Evolutionary conservation across 148 eudicot genomes (phyloP).

Genomic region (Euryodendron excelsum): DNA sequence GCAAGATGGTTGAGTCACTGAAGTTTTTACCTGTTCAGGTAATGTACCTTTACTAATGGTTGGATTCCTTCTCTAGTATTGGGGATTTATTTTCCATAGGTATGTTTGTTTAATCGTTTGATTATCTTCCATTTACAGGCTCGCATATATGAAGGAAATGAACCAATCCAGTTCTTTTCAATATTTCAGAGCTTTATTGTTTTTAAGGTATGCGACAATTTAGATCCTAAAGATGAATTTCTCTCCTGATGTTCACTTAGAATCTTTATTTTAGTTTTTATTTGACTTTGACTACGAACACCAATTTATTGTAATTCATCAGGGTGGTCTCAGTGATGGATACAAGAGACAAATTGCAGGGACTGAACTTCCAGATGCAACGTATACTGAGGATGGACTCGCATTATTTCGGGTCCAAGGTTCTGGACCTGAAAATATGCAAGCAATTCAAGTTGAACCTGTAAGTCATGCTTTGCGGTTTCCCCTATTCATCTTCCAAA

Average conservation of each 20-base stretch:
- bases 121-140: constrained; percentile 47
- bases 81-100: constrained; percentile 15
- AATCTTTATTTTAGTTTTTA: background rate
- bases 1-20: constrained; percentile 82
- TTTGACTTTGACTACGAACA: constrained; percentile 10
- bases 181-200: constrained; percentile 91
- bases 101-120: constrained; percentile 14
- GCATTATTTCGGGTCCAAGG: constrained; percentile 87
- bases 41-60: constrained; percentile 13
- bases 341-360: constrained; percentile 62
- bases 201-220: constrained; percentile 55
- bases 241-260: background rate
- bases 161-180: constrained; percentile 83
- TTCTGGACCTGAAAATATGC: constrained; percentile 88
- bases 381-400: constrained; percentile 61
- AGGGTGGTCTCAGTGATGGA: constrained; percentile 84
- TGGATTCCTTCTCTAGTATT: background rate
- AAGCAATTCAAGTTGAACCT: constrained; percentile 91
- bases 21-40: constrained; percentile 88
- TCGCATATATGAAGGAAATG: constrained; percentile 80
- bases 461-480: constrained; percentile 35
- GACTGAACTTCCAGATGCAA: constrained; percentile 60
- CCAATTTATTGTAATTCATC: constrained; percentile 19
- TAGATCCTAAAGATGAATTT: background rate
- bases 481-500: background rate